Evolutionary conservation across 1,284 basidiomycete genomes (phyloP), one percentile per base, ranked within the genome.

Genomic region (Pisolithus thermaeus): DNA sequence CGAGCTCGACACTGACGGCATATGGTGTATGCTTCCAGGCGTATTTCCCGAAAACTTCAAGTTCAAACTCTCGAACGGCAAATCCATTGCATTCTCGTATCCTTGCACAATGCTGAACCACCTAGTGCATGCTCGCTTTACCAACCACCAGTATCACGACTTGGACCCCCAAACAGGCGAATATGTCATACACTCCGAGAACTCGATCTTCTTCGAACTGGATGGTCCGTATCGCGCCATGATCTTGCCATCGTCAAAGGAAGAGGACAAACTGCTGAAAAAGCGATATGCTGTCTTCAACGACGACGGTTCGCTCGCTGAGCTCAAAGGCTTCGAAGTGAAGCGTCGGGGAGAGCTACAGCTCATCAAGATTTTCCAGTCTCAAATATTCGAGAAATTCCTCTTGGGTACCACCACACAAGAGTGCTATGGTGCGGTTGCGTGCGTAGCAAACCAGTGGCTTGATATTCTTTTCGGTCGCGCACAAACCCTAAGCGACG

Each of bases 261-360:
- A 99, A 70, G 97, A 99, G 70, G 97, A 99, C 70, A 99, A 99
- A 67, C 70, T 99, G 57, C 74, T 99, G 62, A 99, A 99, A 78
- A 99, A 99, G 70, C 90, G 97, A 46, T 99, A 99, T 62, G 97
- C 97, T 4, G 97, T 99, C n/a, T 99, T 99, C 77, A 96, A 99
- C 63, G 91, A 94, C 58, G 96, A 99, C 63, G 97, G 97, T 2
- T 91, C 90, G 14, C 79, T 99, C 2, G 97, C 97, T 2, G 97
- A 99, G 67, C 74, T 99, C 61, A 99, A 99, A 66, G 97, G 97
- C 0, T 99, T 99, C 72, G 97, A 99, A 67, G 95, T 99, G 58
- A 99, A 99, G 71, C 90, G 97, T 53, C 83, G 97, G 49, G 97
- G 97, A 43, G 97, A 99, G 69, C 77, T 99, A 49, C 97, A 99